Conservation (phyloP, 2,329 filamentous ascomycete genomes). For the Diaporthe vexans region DNA sequence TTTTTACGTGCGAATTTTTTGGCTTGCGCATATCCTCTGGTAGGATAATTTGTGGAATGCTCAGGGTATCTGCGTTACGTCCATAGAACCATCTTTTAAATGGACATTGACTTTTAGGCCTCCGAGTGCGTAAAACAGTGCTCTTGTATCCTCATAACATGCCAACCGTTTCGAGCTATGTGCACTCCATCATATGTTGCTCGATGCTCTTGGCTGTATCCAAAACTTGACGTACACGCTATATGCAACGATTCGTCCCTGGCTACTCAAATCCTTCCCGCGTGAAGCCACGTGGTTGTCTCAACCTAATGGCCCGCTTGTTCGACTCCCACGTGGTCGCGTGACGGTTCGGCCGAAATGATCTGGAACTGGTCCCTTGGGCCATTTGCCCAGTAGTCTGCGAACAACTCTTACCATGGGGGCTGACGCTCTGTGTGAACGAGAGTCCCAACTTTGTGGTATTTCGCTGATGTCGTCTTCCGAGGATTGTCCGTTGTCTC, state of each 20-base stretch:
- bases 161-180: neutral
- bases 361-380: neutral
- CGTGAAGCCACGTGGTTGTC: neutral
- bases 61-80: neutral
- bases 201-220: neutral
- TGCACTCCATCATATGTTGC: neutral
- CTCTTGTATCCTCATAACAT: neutral
- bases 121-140: neutral
- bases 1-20: neutral
- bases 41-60: neutral
- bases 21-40: neutral
- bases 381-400: neutral
- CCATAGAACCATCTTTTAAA: neutral
- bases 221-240: conserved; percentile 13
- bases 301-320: neutral
- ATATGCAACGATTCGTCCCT: conserved; percentile 10
- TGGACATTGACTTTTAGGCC: neutral
- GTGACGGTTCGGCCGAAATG: neutral
- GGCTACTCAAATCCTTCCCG: neutral
- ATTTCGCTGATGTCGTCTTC: neutral
- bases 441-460: neutral
- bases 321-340: neutral
- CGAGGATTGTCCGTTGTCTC: neutral
- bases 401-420: neutral
- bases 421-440: neutral